A percentile compares a stretch with the other conserved stretches of the same genome.
These are phyloP conservation scores for Globisporangium cederbergense DNA, from an alignment of 352 stramenopile species.

Conservation along the genomic window DNA sequence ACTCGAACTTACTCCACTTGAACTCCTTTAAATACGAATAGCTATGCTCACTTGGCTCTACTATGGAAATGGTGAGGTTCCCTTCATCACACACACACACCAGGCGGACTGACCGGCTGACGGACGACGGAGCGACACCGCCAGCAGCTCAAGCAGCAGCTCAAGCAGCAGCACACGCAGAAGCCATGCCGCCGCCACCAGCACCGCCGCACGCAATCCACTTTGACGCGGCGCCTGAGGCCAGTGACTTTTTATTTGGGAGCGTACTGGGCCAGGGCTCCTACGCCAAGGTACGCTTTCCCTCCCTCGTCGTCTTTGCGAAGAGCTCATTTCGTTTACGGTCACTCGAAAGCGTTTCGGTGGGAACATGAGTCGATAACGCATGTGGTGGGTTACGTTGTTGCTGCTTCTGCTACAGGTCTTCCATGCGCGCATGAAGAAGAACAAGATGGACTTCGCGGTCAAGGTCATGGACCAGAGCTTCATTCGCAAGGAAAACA, in stretches of 20 bases:
- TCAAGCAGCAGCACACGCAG: neutral
- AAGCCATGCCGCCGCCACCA: neutral
- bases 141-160: neutral
- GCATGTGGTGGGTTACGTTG: neutral
- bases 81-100: neutral
- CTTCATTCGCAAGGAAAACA: conserved; percentile 91
- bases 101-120: neutral
- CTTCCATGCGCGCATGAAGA: conserved; percentile 86
- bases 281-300: conserved; percentile 70
- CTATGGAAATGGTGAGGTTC: neutral
- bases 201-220: conserved; percentile 42
- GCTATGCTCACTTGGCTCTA: too few species aligned
- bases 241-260: conserved; percentile 85
- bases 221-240: conserved; percentile 63
- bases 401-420: conserved; percentile 36
- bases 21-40: too few species aligned
- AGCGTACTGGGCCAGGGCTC: conserved; percentile 83
- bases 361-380: neutral
- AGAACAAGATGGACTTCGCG: conserved; percentile 73
- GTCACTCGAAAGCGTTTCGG: neutral
- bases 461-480: conserved; percentile 92
- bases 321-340: conserved; percentile 1
- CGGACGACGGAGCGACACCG: neutral
- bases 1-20: too few species aligned
- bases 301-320: neutral